phyloP scores from a whole-genome alignment of 768 basidiomycete genomes.

The Leccinum subtestaceum region DNA sequence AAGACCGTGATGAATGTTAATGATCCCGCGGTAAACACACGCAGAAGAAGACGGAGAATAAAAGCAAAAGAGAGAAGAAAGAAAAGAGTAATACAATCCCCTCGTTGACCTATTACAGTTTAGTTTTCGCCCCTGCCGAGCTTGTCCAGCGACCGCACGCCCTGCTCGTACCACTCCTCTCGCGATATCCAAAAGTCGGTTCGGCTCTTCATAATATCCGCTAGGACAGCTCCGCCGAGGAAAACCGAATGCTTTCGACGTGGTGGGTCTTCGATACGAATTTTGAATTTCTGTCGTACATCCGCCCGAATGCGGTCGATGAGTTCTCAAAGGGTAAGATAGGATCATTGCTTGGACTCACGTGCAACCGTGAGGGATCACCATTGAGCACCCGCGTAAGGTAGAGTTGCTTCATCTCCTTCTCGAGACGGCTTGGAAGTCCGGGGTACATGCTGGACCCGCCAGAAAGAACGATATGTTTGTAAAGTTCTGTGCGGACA shows the following conservation, averaged over 20 bases:
- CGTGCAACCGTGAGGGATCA: conserved; percentile 81
- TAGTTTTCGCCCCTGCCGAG: conserved; percentile 65
- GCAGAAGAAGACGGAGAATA: neutral
- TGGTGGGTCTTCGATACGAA: conserved; percentile 96
- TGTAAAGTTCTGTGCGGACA: conserved; percentile 87
- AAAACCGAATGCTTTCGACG: conserved; percentile 99
- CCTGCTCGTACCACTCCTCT: conserved; percentile 95
- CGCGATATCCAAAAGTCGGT: conserved; percentile 95
- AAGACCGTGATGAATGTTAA: neutral
- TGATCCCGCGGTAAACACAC: neutral
- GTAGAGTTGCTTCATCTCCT: conserved; percentile 99
- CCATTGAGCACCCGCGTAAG: conserved; percentile 84
- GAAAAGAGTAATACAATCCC: neutral
- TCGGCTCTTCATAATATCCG: conserved; percentile 96
- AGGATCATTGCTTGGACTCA: conserved; percentile 40
- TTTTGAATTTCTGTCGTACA: conserved; percentile 89
- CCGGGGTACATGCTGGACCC: conserved; percentile 99
- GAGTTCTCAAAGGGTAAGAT: neutral
- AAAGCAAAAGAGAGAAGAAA: neutral
- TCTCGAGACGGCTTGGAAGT: conserved; percentile 92
- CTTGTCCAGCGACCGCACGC: conserved; percentile 77
- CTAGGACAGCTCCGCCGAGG: conserved; percentile 96
- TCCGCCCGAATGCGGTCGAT: neutral
- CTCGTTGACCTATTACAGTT: neutral
- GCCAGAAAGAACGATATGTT: conserved; percentile 96